Evolutionary conservation across 1,284 basidiomycete genomes (phyloP).

Genomic region (Pseudozyma sp.): DNA sequence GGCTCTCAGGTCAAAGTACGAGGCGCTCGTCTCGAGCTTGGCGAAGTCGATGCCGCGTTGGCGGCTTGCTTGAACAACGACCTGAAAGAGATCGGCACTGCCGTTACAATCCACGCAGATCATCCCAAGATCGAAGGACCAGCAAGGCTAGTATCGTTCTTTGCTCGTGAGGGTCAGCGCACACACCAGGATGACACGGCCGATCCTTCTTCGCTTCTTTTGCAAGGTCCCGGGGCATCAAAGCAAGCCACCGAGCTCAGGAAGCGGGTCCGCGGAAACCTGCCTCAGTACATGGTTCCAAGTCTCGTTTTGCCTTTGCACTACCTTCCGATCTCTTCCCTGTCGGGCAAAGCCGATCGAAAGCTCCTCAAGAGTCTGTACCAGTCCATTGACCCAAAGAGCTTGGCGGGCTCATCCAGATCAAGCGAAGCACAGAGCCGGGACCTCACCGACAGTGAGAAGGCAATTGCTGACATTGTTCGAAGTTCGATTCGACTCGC

Average conservation of each 20-base stretch:
- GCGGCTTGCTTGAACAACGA: constrained; percentile 13
- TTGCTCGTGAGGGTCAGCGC: constrained; percentile 26
- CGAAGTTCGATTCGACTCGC: constrained; percentile 18
- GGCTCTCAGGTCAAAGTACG: constrained; percentile 64
- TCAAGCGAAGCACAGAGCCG: constrained; percentile 10
- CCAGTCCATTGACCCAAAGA: constrained; percentile 16
- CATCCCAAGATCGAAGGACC: constrained; percentile 38
- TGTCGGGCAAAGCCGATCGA: constrained; percentile 61
- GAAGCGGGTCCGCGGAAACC: constrained; percentile 22
- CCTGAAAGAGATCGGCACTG: constrained; percentile 15
- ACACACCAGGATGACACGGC: constrained; percentile 8
- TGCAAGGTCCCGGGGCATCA: constrained; percentile 14
- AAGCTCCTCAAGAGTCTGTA: constrained; percentile 45
- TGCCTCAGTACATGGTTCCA: constrained; percentile 64
- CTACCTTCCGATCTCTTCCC: constrained; percentile 53
- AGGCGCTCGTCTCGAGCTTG: constrained; percentile 64
- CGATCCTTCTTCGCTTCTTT: constrained; percentile 9
- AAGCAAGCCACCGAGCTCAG: constrained; percentile 16
- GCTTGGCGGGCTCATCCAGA: constrained; percentile 3
- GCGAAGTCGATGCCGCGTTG: constrained; percentile 57
- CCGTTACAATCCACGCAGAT: constrained; percentile 44
- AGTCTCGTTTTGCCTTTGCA: constrained; percentile 51
- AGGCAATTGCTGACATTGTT: constrained; percentile 35
- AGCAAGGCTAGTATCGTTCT: constrained; percentile 53
- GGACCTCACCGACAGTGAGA: constrained; percentile 29